Evolutionary conservation across 2,329 filamentous ascomycete species (phyloP), one percentile per base, ranked within the genome.

Genomic region (Colletotrichum camelliae): DNA sequence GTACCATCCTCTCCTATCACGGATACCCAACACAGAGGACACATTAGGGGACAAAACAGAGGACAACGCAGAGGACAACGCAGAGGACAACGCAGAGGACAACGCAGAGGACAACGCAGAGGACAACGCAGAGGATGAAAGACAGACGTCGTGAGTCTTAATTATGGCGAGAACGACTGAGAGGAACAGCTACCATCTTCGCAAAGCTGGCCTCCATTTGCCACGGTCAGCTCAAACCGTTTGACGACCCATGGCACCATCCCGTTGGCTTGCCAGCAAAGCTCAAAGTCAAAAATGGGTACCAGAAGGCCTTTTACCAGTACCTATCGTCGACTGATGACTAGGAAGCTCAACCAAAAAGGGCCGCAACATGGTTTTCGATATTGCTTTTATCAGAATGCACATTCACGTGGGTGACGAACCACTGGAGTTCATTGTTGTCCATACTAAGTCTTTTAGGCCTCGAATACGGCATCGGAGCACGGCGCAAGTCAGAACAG

Each of bases 401-500:
- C 65, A 57, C 43, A 73, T 35, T n/a, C 74, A 76, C 62, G 74
- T 76, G 74, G 70, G 74, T 76, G 70, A 76, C 70, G 39, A 76
- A 65, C 57, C 57, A 60, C 35, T 37, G 64, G 24, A 76, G 70
- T 64, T 73, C 48, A 16, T 31, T 60, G 61, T 74, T 33, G 39
- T 75, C 71, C 64, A 60, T 76, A 76, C 74, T 76, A 74, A 76
- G 74, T 69, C 70, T 74, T 65, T 60, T 60, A 74, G 74, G 74
- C 70, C 64, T 52, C 55, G 31, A 58, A 8, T 35, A 13, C 58
- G 16, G 33, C 58, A 58, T 27, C 55, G 39, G n/a, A 55, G 24
- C n/a, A 64, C 13, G 27, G 62, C 62, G 66, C 33, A 35, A 35
- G 33, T 55, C 55, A 21, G 5, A 10, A 16, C 58, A 27, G 66